These are phyloP conservation scores for Lecanosticta acicola DNA, from an alignment of 2,329 filamentous ascomycete species.

Conservation along the genomic window DNA sequence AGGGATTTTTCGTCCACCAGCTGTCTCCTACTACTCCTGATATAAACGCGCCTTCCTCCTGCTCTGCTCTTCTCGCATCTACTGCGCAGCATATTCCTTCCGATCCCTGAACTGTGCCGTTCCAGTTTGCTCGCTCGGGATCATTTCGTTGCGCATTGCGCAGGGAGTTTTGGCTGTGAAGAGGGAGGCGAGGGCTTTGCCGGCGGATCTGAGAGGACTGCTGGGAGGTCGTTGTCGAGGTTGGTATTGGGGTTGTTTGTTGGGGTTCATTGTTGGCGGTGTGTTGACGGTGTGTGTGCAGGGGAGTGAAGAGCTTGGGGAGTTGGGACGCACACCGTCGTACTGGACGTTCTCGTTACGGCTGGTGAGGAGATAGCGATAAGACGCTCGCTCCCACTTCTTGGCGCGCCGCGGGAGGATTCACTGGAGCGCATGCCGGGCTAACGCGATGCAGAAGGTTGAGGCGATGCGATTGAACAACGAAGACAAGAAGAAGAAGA, in stretches of 20 bases:
- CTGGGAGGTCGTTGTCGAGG: background rate
- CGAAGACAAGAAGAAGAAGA: background rate
- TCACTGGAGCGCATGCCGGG: background rate
- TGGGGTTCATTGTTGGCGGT: background rate
- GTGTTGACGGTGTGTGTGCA: background rate
- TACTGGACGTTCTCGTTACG: too few species aligned
- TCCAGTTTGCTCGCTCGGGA: slow-evolving; percentile 2
- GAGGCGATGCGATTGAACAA: background rate
- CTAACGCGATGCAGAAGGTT: background rate
- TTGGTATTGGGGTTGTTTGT: background rate
- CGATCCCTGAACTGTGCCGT: background rate
- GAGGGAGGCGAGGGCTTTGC: slow-evolving; percentile 5
- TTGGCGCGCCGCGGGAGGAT: background rate
- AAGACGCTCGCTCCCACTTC: background rate
- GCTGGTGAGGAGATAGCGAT: too few species aligned
- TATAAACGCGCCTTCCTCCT: background rate
- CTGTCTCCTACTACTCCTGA: too few species aligned
- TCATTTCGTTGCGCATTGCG: slow-evolving; percentile 10
- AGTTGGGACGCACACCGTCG: too few species aligned
- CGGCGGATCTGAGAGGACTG: background rate
- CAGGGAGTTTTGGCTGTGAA: slow-evolving; percentile 8
- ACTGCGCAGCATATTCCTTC: background rate
- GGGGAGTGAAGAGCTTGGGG: background rate
- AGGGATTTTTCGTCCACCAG: too few species aligned
- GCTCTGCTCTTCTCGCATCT: background rate